Evolutionary conservation across 179 eudicot species (phyloP).

Genomic region (Sideroxylon spinosum): DNA sequence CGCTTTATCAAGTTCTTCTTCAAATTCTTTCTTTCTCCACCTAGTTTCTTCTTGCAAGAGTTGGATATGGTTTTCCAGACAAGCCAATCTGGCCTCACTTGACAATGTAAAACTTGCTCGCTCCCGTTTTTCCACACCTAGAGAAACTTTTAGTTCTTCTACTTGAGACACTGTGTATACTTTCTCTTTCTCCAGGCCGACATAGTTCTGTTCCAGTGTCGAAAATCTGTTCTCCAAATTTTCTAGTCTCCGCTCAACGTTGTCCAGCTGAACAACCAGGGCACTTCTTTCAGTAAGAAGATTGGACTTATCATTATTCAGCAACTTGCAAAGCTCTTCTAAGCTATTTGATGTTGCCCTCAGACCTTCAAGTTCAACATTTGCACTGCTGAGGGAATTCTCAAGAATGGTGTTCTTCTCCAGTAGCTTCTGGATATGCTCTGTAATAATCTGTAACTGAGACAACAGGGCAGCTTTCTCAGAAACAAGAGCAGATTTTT

Average conservation of each 20-base stretch:
- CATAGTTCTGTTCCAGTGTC: constrained; percentile 59
- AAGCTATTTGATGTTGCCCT: constrained; percentile 75
- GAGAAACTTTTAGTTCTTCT: constrained; percentile 52
- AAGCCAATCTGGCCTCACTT: constrained; percentile 56
- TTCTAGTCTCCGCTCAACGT: constrained; percentile 63
- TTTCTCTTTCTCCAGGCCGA: constrained; percentile 66
- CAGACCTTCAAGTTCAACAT: constrained; percentile 67
- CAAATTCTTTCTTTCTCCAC: constrained; percentile 64
- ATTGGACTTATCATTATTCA: constrained; percentile 58
- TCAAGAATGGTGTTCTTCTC: constrained; percentile 68
- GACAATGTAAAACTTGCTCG: constrained; percentile 35
- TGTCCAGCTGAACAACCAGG: constrained; percentile 59
- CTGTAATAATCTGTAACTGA: constrained; percentile 67
- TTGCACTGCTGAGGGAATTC: constrained; percentile 64
- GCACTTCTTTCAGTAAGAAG: constrained; percentile 60
- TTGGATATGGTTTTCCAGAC: constrained; percentile 58
- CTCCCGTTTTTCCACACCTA: constrained; percentile 64
- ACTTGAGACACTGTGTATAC: constrained; percentile 46
- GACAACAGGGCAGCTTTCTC: constrained; percentile 74
- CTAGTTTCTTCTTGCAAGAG: constrained; percentile 63
- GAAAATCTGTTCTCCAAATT: constrained; percentile 56
- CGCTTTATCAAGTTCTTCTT: constrained; percentile 82
- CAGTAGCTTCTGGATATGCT: constrained; percentile 71
- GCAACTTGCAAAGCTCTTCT: constrained; percentile 67
- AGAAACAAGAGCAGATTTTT: constrained; percentile 53